Conservation (phyloP, 1,284 basidiomycete species). For the Rhodotorula sp. region DNA sequence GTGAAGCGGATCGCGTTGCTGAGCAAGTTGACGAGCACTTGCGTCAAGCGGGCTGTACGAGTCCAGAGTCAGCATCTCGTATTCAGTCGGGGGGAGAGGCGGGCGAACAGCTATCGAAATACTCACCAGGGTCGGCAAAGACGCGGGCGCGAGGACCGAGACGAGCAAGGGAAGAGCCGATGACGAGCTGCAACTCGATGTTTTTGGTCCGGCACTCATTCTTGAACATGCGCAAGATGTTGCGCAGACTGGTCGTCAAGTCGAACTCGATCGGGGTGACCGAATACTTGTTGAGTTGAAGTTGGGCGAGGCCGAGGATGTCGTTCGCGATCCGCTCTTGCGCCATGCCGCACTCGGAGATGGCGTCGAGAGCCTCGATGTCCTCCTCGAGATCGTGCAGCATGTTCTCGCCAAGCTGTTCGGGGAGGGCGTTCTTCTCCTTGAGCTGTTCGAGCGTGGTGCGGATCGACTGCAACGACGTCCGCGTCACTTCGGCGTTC, state of each 20-base stretch:
- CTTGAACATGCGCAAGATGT: slow-evolving; percentile 23
- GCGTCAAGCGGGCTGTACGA: slow-evolving; percentile 22
- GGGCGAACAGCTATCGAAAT: background rate
- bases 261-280: slow-evolving; percentile 35
- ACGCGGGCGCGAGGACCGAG: slow-evolving; percentile 30
- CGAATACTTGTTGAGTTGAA: slow-evolving; percentile 33
- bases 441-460: slow-evolving; percentile 6
- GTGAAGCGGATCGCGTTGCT: slow-evolving; percentile 38
- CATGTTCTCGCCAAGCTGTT: slow-evolving; percentile 14
- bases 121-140: slow-evolving; percentile 27
- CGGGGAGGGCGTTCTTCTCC: background rate
- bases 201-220: slow-evolving; percentile 27
- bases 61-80: too few species aligned
- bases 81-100: background rate
- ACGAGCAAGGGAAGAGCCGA: slow-evolving; percentile 32
- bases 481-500: slow-evolving; percentile 31
- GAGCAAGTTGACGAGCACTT: slow-evolving; percentile 30
- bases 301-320: slow-evolving; percentile 37
- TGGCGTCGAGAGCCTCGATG: slow-evolving; percentile 36
- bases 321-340: slow-evolving; percentile 39
- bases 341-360: slow-evolving; percentile 32
- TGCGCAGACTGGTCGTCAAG: slow-evolving; percentile 28
- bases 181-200: slow-evolving; percentile 32
- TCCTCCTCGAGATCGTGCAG: slow-evolving; percentile 27
- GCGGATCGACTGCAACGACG: slow-evolving; percentile 24